phyloP scores from a whole-genome alignment of 163 green algal genomes.

The Chloromonas sp. region DNA sequence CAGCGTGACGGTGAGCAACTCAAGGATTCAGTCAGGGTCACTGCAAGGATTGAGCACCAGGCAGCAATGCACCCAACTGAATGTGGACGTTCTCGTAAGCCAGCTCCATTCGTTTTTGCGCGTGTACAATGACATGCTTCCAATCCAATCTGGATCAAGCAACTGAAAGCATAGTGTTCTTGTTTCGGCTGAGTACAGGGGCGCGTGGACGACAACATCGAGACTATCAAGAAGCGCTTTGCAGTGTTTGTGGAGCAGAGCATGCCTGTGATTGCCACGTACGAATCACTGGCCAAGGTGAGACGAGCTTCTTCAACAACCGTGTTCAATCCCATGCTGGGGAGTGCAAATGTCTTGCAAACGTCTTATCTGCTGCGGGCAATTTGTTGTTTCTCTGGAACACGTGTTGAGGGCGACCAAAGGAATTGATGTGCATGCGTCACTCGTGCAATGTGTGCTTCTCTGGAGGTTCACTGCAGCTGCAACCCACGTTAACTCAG shows the following conservation, averaged over 20 bases:
- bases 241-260: slow-evolving; percentile 49
- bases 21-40: no score
- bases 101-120: no score
- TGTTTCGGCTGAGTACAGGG: slow-evolving; percentile 16
- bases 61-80: no score
- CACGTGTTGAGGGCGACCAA: background rate
- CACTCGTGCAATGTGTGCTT: no score
- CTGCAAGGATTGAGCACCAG: no score
- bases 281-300: slow-evolving; percentile 30
- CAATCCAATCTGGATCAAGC: no score
- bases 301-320: background rate
- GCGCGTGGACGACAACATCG: slow-evolving; percentile 67
- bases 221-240: slow-evolving; percentile 70
- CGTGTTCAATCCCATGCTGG: background rate
- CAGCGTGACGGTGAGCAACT: no score
- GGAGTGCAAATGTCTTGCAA: background rate
- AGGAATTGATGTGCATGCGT: background rate
- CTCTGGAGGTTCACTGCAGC: no score
- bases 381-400: background rate
- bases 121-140: no score
- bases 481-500: no score
- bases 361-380: background rate
- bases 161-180: no score
- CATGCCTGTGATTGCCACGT: slow-evolving; percentile 49
- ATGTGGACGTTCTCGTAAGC: no score